Evolutionary conservation across 768 basidiomycete species (phyloP), one percentile per base, ranked within the genome.

Genomic region (Hypsizygus marmoreus): DNA sequence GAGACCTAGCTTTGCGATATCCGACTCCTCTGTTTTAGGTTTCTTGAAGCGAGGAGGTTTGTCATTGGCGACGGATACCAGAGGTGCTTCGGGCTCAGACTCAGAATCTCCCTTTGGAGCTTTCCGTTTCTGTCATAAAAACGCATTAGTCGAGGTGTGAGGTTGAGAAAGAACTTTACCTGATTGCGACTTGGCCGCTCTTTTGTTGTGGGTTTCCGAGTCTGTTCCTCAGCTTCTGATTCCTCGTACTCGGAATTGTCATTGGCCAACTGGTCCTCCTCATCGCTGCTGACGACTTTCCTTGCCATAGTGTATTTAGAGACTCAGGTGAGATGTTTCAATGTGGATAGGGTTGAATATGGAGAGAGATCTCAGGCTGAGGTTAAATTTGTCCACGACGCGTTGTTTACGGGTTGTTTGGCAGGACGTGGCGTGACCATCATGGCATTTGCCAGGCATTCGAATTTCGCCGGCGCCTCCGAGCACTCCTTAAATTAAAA

Each of bases 31-130:
- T 20, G 58, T 57, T 43, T 67, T 72, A 6, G 69, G 58, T 37
- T 74, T 77, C 42, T 77, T 76, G 13, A 50, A 53, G 2, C 56
- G 50, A 41, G 38, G 58, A 20, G 26, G 43, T 14, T 47, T 53
- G 35, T 51, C 55, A 6, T 42, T 38, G 9, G n/a, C n/a, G n/a
- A n/a, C n/a, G n/a, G n/a, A n/a, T n/a, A n/a, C n/a, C n/a, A n/a
- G n/a, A n/a, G n/a, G n/a, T n/a, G n/a, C n/a, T n/a, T 26, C 36
- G 50, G 19, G 47, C 40, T 63, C 44, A 20, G 43, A 51, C 36
- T 60, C 54, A 38, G 57, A 32, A 26, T 55, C 43, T 17, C 46
- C 40, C 29, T 49, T 50, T 2, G 36, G 12, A 14, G 23, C 13
- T 39, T 26, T 49, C 13, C 39, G 46, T 31, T 46, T 46, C 43